Conservation (phyloP, 2,329 filamentous ascomycete species). For the Penicillium thymicola region DNA sequence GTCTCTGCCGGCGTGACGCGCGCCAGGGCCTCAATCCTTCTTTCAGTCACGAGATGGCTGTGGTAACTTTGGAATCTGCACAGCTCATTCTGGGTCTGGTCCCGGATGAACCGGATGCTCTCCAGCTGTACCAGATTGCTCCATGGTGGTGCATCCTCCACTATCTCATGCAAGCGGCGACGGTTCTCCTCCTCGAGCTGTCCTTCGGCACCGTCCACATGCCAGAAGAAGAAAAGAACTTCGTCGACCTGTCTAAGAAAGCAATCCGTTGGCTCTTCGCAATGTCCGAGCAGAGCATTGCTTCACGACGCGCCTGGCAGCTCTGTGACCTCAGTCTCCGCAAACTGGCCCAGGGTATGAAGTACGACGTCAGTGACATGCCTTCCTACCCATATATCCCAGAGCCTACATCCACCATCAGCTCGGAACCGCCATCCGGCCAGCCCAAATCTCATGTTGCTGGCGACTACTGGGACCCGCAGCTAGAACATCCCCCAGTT, state of each 20-base stretch:
- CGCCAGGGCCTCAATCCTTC: conserved; percentile 25
- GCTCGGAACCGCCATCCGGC: not conserved
- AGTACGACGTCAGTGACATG: conserved; percentile 36
- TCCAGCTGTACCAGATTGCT: conserved; percentile 39
- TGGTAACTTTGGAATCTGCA: conserved; percentile 40
- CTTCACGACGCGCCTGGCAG: conserved; percentile 43
- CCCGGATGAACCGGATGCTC: conserved; percentile 41
- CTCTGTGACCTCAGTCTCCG: conserved; percentile 39
- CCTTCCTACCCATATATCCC: conserved; percentile 23
- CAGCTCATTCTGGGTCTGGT: conserved; percentile 39
- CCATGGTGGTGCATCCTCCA: conserved; percentile 49
- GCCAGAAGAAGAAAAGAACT: conserved; percentile 38
- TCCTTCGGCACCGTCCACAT: conserved; percentile 45
- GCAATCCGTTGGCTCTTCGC: conserved; percentile 43
- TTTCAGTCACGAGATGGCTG: conserved; percentile 41
- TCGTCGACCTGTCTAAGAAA: conserved; percentile 41
- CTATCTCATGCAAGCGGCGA: conserved; percentile 45
- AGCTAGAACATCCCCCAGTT: conserved; percentile 4
- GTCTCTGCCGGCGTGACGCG: conserved; percentile 45
- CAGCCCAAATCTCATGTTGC: not conserved
- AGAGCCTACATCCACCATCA: conserved; percentile 11
- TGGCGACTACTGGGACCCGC: conserved; percentile 12
- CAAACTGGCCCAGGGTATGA: conserved; percentile 34
- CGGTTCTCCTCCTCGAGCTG: conserved; percentile 46
- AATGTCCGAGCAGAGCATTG: conserved; percentile 39